Percentiles rank a stretch among this genome's conserved stretches.
These are phyloP conservation scores for Neurospora discreta DNA, from an alignment of 495 filamentous ascomycete species.

Conservation along the genomic window DNA sequence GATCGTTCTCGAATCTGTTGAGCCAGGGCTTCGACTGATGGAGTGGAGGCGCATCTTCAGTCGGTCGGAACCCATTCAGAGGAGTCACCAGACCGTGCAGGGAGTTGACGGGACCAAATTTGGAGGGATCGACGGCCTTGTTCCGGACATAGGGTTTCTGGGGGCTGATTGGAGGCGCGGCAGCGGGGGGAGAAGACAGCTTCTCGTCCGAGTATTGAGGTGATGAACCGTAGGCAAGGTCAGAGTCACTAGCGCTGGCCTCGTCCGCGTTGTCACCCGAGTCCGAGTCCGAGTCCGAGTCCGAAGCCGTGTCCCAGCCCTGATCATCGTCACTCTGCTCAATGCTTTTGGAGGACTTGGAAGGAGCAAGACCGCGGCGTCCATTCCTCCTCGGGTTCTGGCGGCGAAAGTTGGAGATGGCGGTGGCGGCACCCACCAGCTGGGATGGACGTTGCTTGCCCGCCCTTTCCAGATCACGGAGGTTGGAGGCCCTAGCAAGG, in stretches of 20 bases:
- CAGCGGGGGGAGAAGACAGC: constrained; percentile 7
- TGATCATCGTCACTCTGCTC: constrained; percentile 22
- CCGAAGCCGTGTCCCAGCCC: constrained; percentile 36
- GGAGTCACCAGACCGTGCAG: constrained; percentile 37
- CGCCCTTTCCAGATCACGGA: constrained; percentile 27
- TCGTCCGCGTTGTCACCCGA: constrained; percentile 18
- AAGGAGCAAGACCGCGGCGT: constrained; percentile 25
- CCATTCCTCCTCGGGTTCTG: constrained; percentile 16
- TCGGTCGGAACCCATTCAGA: constrained; percentile 36
- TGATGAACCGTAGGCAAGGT: constrained; percentile 36
- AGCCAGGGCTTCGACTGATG: background rate
- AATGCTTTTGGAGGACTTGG: constrained; percentile 22
- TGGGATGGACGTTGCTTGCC: constrained; percentile 29
- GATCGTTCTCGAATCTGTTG: constrained; percentile 6
- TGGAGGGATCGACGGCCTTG: constrained; percentile 39
- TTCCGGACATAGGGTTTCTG: constrained; percentile 23
- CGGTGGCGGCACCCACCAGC: constrained; percentile 24
- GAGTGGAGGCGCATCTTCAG: constrained; percentile 10
- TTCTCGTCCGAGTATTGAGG: constrained; percentile 18
- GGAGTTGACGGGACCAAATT: constrained; percentile 44
- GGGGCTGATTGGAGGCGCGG: background rate
- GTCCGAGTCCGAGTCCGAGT: constrained; percentile 28
- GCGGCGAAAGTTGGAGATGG: constrained; percentile 25
- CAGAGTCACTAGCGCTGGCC: constrained; percentile 22
- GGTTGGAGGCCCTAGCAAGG: constrained; percentile 32